These are phyloP conservation scores for Oldenlandia corymbosa DNA, from an alignment of 257 asterid genomes.

Conservation along the genomic window DNA sequence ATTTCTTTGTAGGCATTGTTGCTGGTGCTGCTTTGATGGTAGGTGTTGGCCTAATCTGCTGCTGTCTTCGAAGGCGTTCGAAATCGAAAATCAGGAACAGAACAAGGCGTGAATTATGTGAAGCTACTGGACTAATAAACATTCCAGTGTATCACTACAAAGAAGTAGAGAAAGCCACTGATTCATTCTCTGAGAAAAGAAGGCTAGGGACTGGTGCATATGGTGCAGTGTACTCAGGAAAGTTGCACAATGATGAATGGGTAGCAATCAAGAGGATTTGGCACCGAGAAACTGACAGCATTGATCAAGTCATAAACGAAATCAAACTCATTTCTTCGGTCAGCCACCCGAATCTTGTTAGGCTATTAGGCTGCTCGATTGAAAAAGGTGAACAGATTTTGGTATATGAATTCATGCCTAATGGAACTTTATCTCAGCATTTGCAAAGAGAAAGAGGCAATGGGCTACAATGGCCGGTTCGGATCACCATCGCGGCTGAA, in stretches of 20 bases:
- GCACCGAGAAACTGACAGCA: conserved; percentile 37
- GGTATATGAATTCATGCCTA: conserved; percentile 79
- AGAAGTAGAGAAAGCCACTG: conserved; percentile 68
- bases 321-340: conserved; percentile 69
- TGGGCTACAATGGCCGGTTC: conserved; percentile 56
- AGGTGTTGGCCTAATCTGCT: conserved; percentile 41
- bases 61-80: conserved; percentile 43
- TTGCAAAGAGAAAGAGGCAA: conserved; percentile 43
- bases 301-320: conserved; percentile 68
- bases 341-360: conserved; percentile 74
- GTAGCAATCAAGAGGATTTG: conserved; percentile 69
- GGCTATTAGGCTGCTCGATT: conserved; percentile 66
- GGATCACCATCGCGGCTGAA: conserved; percentile 55
- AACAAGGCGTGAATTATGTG: conserved; percentile 33
- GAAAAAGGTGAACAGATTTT: conserved; percentile 69
- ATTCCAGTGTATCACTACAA: conserved; percentile 56
- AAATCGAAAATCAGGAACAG: conserved; percentile 33
- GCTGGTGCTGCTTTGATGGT: conserved; percentile 66
- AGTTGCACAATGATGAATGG: conserved; percentile 49
- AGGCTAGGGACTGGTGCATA: conserved; percentile 73
- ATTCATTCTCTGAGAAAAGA: conserved; percentile 58
- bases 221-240: conserved; percentile 72
- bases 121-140: conserved; percentile 52
- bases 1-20: conserved; percentile 47
- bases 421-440: conserved; percentile 72